phyloP scores from a whole-genome alignment of 208 protist species.

The Crithidia acanthocephali region DNA sequence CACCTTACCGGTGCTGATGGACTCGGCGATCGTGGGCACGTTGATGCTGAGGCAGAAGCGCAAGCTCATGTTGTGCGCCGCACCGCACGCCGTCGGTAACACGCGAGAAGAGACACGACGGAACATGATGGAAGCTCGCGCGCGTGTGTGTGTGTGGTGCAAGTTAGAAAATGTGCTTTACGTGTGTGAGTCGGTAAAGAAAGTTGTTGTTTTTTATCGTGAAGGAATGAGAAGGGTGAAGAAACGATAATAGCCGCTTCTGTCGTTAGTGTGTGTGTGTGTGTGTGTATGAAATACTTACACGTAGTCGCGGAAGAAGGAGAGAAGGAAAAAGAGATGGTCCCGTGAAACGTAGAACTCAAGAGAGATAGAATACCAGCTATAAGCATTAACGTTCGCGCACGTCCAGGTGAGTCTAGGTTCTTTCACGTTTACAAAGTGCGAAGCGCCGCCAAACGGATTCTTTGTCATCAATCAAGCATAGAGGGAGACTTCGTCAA shows the following conservation, averaged over 20 bases:
- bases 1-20: conserved; percentile 97
- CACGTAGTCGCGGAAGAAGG: neutral
- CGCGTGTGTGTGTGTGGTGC: neutral
- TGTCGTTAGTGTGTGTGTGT: neutral
- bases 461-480: no score
- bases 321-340: neutral
- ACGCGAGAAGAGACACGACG: conserved; percentile 55
- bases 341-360: no score
- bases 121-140: conserved; percentile 51
- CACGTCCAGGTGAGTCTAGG: no score
- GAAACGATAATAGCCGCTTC: neutral
- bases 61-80: conserved; percentile 47
- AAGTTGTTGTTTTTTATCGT: no score
- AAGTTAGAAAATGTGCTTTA: no score
- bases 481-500: no score
- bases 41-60: conserved; percentile 93
- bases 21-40: conserved; percentile 98
- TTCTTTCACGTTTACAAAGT: no score
- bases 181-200: neutral
- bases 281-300: no score
- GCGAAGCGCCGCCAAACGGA: no score
- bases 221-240: neutral
- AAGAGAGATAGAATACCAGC: no score
- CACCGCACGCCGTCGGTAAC: conserved; percentile 31
- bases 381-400: no score